Evolutionary conservation across 2,329 filamentous ascomycete species (phyloP), one percentile per base, ranked within the genome.

Genomic region (Xylaria sp.): DNA sequence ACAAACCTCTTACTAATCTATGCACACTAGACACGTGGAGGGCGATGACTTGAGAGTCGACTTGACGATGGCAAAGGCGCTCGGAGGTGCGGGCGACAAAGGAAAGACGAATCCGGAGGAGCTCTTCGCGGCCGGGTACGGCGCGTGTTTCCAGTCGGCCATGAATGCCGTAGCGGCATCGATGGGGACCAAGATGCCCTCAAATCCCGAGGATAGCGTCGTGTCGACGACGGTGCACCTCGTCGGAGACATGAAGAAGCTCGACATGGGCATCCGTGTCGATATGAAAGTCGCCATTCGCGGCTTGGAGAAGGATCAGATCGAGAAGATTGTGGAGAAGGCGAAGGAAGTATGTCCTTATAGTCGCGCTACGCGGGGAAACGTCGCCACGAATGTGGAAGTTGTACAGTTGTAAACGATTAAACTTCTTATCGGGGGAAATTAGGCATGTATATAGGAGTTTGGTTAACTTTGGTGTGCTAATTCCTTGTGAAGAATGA

Each of bases 51-150:
- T 72, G 3, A 49, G 49, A 36, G 38, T 72, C 49, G 71, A 28
- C 6, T 44, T 72, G 20, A 70, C 69, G 2, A 72, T 71, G 71
- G 69, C 71, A 0, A 72, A 72, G 20, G 71, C 71, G 11, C 65
- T 72, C 11, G 71, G 71, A 38, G 66, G 71, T n/a, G 10, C 20
- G 1, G 69, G 69, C 49, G 69, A 69, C 62, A 66, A 60, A 40
- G 71, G 71, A 62, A 71, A 71, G 71, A 72, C 71, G 56, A 72
- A 72, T 26, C 71, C 71, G 13, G 71, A 72, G 51, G 71, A 72
- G 42, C 66, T 72, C 26, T 72, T 72, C 59, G 71, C 71, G 26
- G 71, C 71, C 7, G 71, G 71, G 1, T 72, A 72, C 57, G 71
- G 71, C 36, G 71, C 71, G 3, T 72, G 71, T 42, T 71, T 72